Base-by-base conservation (phyloP, 2,329 filamentous ascomycete species). In the Dactylellina cionopaga region DNA sequence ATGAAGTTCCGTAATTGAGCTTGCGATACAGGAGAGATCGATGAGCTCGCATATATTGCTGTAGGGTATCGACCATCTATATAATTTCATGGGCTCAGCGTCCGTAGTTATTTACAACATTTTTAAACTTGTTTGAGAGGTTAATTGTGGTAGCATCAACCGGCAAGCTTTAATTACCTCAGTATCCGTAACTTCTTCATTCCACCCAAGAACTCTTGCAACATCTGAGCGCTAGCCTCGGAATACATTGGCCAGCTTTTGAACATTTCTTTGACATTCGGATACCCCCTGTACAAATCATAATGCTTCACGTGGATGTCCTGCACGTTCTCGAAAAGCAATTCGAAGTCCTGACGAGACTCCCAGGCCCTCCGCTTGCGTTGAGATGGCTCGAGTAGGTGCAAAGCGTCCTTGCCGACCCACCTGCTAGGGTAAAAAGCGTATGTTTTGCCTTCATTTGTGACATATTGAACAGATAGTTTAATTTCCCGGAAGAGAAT, bases 201-300 rank as follows among this genome's bases (percentile, higher is more conserved):
- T 5, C 39, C 39, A 19, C 60, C 44, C 10, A 65, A n/a, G n/a
- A 65, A 65, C 10, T 47, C 13, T 29, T 39, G 47, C 19, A 65
- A 10, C 10, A 43, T n/a, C 13, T 37, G 5, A 22, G 55, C 47
- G 5, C 39, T 27, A 5, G 33, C 19, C 11, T 46, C 7, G 6
- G 37, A 47, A 29, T 55, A 56, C 4, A 19, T 19, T 5, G 60
- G 41, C 29, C 19, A 56, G 15, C 2, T 49, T 7, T 29, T n/a
- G n/a, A 15, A 47, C 39, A 55, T 44, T n/a, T n/a, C 15, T 7
- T 11, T 13, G 11, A 35, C 39, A 19, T 54, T 43, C 1, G 49
- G 35, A 15, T 55, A 43, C 6, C 37, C 47, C 5, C 41, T 31
- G 37, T 27, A 65, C 9, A 47, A 5, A 2, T 56, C 49, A 24